Evolutionary conservation across 176 grass and related monocot species (phyloP).

Genomic region (Ampelocalamus luodianensis): DNA sequence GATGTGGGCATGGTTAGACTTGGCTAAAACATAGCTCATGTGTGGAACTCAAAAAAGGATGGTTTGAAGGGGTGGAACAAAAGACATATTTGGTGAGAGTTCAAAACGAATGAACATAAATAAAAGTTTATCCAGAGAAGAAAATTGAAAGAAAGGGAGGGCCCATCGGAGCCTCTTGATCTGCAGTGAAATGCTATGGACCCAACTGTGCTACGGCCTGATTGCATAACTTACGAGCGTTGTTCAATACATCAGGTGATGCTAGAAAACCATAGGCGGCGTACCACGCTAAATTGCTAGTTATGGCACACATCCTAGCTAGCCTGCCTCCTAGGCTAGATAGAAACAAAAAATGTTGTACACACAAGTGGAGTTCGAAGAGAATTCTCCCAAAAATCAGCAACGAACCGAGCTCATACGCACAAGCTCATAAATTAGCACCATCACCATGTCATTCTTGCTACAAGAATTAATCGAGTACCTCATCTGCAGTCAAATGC

Average conservation of each 20-base stretch:
- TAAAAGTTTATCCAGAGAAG: no score
- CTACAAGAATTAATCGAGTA: constrained; percentile 35
- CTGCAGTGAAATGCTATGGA: constrained; percentile 84
- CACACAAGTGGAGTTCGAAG: not conserved
- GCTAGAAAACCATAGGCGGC: no score
- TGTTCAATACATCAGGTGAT: no score
- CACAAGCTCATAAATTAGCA: not conserved
- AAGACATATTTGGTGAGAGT: no score
- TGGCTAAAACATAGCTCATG: no score
- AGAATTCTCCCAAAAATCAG: not conserved
- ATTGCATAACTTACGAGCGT: no score
- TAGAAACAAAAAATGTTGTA: not conserved
- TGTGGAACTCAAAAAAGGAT: no score
- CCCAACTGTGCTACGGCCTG: not conserved
- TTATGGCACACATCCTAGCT: not conserved
- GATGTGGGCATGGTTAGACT: no score
- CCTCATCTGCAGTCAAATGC: not conserved
- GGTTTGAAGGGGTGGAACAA: no score
- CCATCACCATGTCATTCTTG: constrained; percentile 5
- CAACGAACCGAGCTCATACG: not conserved
- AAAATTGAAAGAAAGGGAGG: no score
- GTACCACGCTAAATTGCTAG: no score
- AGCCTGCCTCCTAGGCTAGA: not conserved
- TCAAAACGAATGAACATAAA: no score
- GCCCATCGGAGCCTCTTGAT: constrained; percentile 41